Conservation (phyloP, 371 early-diverging fungal species). For the Phascolomyces articulosus region DNA sequence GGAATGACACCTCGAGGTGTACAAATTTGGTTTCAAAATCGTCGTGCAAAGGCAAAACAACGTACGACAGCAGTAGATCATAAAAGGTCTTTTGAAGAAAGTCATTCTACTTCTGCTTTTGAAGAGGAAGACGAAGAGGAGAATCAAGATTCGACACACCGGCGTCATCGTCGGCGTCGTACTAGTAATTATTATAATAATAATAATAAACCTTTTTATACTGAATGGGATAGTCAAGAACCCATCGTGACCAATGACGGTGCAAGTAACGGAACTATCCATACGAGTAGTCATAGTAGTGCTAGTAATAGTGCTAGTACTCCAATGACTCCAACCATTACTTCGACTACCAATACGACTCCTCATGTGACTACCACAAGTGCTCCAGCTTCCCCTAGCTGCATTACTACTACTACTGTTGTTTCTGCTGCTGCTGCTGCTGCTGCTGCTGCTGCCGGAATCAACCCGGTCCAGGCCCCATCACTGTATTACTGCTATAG, state of each 20-base stretch:
- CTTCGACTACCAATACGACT: not conserved
- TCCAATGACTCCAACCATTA: not conserved
- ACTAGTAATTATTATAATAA: not conserved
- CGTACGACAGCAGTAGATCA: not conserved
- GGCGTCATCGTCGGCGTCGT: conserved; percentile 5
- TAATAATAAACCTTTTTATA: conserved; percentile 12
- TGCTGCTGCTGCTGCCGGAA: not conserved
- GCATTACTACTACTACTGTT: not conserved
- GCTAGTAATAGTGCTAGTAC: too few species aligned
- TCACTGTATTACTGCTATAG: conserved; percentile 5
- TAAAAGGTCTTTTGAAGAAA: conserved; percentile 3
- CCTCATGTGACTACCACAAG: conserved; percentile 9
- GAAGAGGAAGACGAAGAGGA: too few species aligned
- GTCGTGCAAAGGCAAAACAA: conserved; percentile 79
- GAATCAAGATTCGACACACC: not conserved
- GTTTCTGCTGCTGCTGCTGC: too few species aligned
- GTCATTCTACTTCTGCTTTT: not conserved
- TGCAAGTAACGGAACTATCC: not conserved
- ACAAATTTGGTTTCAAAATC: conserved; percentile 98
- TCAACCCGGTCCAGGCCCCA: conserved; percentile 1
- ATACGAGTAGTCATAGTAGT: too few species aligned
- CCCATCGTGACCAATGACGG: conserved; percentile 16
- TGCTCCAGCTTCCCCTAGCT: conserved; percentile 6
- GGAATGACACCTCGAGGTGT: conserved; percentile 89
- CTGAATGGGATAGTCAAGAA: conserved; percentile 27